Base-by-base conservation (phyloP, 306 rosid species). In the Dicorynia guianensis region DNA sequence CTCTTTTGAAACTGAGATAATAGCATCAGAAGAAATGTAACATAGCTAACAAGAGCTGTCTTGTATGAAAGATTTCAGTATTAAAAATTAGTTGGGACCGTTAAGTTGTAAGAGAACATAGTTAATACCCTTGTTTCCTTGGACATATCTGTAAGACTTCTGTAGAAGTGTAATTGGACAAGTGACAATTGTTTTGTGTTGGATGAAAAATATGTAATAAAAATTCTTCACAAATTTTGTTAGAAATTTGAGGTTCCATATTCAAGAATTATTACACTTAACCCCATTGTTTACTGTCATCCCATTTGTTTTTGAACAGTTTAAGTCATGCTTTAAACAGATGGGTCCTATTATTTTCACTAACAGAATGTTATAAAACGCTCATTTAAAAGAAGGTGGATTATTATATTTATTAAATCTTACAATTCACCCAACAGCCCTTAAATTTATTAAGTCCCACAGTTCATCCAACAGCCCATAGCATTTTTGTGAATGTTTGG, bases 301-400 rank as follows among this genome's bases (percentile, higher is more conserved):
- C 34, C 60, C 69, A 15, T 42, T 20, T 63, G 57, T 57, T 5
- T 42, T 9, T 8, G 49, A 6, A 46, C 57, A 69, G 4, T 46
- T 64, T 7, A 63, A 75, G 49, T 69, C 35, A 75, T 25, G 69
- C 52, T 55, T 70, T n/a, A n/a, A n/a, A n/a, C n/a, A n/a, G n/a
- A n/a, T n/a, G n/a, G n/a, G n/a, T n/a, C n/a, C n/a, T n/a, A n/a
- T n/a, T n/a, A n/a, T n/a, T n/a, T n/a, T n/a, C n/a, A n/a, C n/a
- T n/a, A n/a, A n/a, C n/a, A n/a, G n/a, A n/a, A n/a, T n/a, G n/a
- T n/a, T n/a, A n/a, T n/a, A n/a, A n/a, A n/a, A n/a, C n/a, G n/a
- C n/a, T n/a, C n/a, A n/a, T n/a, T n/a, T n/a, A n/a, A n/a, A n/a
- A n/a, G n/a, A n/a, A n/a, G n/a, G n/a, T n/a, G n/a, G n/a, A n/a